Evolutionary conservation across 148 eudicot species (phyloP).

Genomic region (Amaranthus palmeri): DNA sequence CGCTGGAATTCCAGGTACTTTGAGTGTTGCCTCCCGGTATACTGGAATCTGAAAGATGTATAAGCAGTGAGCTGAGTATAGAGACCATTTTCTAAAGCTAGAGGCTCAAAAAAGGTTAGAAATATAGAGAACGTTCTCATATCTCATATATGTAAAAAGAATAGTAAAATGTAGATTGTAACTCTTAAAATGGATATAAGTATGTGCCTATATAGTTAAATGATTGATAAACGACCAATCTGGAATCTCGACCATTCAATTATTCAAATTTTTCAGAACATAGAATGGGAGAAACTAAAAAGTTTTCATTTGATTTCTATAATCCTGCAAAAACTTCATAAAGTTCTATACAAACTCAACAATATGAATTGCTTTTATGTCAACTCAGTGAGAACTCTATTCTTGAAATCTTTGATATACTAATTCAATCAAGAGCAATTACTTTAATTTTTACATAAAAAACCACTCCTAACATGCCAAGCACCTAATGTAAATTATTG

Average conservation of each 20-base stretch:
- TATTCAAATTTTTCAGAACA: background rate
- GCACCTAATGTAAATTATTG: background rate
- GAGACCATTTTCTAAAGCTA: background rate
- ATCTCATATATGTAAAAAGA: background rate
- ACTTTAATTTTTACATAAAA: background rate
- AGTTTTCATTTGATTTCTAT: background rate
- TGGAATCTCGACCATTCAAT: background rate
- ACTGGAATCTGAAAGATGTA: constrained; percentile 62
- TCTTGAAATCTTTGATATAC: background rate
- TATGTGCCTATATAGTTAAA: background rate
- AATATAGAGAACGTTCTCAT: background rate
- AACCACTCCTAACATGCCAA: background rate
- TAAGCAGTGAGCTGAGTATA: constrained; percentile 13
- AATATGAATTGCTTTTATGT: background rate
- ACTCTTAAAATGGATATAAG: background rate
- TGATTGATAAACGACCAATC: background rate
- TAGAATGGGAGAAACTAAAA: background rate
- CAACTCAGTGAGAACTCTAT: background rate
- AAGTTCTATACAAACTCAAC: background rate
- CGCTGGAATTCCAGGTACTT: constrained; percentile 75
- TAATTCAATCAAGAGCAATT: background rate
- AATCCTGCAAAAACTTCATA: background rate
- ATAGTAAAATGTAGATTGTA: background rate
- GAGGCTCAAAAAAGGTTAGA: constrained; percentile 16
- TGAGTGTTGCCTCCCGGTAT: constrained; percentile 53